These are phyloP conservation scores for Axilococcus clingmanii DNA, from an alignment of 139 green algal genomes.

Conservation along the genomic window DNA sequence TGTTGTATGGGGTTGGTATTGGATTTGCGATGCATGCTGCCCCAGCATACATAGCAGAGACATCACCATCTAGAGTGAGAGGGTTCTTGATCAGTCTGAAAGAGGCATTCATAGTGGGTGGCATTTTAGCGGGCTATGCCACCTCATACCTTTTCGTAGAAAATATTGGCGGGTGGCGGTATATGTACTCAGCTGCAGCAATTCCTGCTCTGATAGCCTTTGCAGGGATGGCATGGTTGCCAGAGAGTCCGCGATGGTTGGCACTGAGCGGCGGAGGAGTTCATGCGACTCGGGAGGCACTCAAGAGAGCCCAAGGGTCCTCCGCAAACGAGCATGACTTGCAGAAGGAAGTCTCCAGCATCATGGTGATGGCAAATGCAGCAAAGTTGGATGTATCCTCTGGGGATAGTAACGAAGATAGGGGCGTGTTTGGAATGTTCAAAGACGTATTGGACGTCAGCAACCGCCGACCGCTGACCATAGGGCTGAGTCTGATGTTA, in stretches of 20 bases:
- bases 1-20: slow-evolving; percentile 80
- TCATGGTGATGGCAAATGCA: neutral
- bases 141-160: slow-evolving; percentile 13
- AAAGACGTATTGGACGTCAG: neutral
- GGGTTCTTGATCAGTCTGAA: slow-evolving; percentile 76
- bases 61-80: slow-evolving; percentile 48
- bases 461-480: slow-evolving; percentile 39
- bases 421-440: neutral
- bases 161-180: slow-evolving; percentile 67
- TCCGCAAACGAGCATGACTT: slow-evolving; percentile 9
- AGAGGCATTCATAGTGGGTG: slow-evolving; percentile 74
- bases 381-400: neutral
- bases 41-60: slow-evolving; percentile 89
- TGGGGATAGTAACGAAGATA: neutral
- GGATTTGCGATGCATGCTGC: slow-evolving; percentile 89
- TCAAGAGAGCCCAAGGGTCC: slow-evolving; percentile 29
- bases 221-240: slow-evolving; percentile 38
- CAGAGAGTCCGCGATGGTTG: slow-evolving; percentile 82
- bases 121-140: slow-evolving; percentile 69
- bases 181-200: slow-evolving; percentile 52
- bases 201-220: slow-evolving; percentile 30
- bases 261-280: slow-evolving; percentile 10
- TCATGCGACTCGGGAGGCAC: slow-evolving; percentile 21
- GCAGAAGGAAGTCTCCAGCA: slow-evolving; percentile 15
- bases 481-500: slow-evolving; percentile 65